Evolutionary conservation across 106 monocot species (phyloP).

Genomic region (Iris macrosiphon): DNA sequence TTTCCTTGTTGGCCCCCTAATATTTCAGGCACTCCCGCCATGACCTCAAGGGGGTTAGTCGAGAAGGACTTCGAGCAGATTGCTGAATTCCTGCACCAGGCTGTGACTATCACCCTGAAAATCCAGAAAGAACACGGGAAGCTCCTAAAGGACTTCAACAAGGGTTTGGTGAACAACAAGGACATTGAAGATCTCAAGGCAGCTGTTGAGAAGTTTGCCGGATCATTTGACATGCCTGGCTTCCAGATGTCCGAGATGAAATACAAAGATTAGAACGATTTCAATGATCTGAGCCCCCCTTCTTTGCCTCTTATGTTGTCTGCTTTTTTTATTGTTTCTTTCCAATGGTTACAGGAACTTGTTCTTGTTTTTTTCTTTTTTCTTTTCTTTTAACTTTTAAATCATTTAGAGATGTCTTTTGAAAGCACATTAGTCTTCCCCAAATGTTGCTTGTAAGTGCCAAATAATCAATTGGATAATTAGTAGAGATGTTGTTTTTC

Average conservation of each 20-base stretch:
- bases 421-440: too few relatives aligned
- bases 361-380: too few relatives aligned
- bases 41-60: constrained; percentile 87
- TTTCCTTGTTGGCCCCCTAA: too few relatives aligned
- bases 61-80: constrained; percentile 97
- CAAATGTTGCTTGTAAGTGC: too few relatives aligned
- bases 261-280: constrained; percentile 61
- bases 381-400: too few relatives aligned
- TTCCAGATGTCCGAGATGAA: constrained; percentile 65
- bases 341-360: too few relatives aligned
- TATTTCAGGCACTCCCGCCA: constrained; percentile 73
- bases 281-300: too few relatives aligned
- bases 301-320: too few relatives aligned
- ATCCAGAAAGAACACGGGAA: constrained; percentile 89
- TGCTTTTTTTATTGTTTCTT: too few relatives aligned
- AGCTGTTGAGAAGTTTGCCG: constrained; percentile 61
- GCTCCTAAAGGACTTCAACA: constrained; percentile 88
- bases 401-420: too few relatives aligned
- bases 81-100: constrained; percentile 85
- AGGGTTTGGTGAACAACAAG: constrained; percentile 81
- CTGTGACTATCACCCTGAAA: constrained; percentile 62
- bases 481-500: too few relatives aligned
- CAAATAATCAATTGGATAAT: too few relatives aligned
- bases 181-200: constrained; percentile 77
- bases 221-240: constrained; percentile 82